These are phyloP conservation scores for Termitomyces bulborhizus DNA, from an alignment of 768 basidiomycete genomes.

Conservation along the genomic window DNA sequence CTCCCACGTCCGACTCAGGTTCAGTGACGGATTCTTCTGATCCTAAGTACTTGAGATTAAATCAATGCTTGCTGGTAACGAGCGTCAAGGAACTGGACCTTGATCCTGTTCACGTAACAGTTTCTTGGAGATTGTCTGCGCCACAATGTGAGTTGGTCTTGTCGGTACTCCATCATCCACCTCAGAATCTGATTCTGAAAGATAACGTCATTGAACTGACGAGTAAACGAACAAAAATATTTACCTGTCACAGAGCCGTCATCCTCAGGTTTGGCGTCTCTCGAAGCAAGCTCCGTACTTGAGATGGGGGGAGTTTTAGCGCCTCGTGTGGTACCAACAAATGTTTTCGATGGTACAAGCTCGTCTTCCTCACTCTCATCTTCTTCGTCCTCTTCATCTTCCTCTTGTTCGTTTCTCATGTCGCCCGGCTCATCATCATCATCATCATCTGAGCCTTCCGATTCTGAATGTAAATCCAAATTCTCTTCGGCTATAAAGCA, in stretches of 20 bases:
- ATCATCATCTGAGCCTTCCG: conserved; percentile 30
- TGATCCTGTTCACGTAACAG: conserved; percentile 2
- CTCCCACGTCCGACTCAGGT: conserved; percentile 30
- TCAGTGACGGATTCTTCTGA: conserved; percentile 24
- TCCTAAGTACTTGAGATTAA: neutral
- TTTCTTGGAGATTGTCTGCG: conserved; percentile 1
- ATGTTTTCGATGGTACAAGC: conserved; percentile 18
- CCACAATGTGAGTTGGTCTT: neutral
- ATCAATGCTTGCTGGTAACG: neutral
- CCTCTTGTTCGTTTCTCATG: conserved; percentile 1
- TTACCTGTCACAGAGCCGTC: conserved; percentile 37
- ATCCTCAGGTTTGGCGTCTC: conserved; percentile 3
- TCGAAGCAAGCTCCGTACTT: neutral
- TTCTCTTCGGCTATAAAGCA: conserved; percentile 24
- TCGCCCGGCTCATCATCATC: conserved; percentile 13
- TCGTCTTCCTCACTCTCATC: conserved; percentile 20
- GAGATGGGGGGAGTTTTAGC: conserved; percentile 10
- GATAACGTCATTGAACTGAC: neutral
- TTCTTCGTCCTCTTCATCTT: conserved; percentile 17
- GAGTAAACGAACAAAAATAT: neutral
- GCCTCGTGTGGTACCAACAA: conserved; percentile 7
- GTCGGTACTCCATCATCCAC: conserved; percentile 2
- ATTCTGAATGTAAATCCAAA: conserved; percentile 47
- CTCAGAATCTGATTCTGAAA: conserved; percentile 22
- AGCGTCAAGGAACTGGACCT: conserved; percentile 1